phyloP scores from a whole-genome alignment of 208 protist species.

The Entamoeba nuttalli region DNA sequence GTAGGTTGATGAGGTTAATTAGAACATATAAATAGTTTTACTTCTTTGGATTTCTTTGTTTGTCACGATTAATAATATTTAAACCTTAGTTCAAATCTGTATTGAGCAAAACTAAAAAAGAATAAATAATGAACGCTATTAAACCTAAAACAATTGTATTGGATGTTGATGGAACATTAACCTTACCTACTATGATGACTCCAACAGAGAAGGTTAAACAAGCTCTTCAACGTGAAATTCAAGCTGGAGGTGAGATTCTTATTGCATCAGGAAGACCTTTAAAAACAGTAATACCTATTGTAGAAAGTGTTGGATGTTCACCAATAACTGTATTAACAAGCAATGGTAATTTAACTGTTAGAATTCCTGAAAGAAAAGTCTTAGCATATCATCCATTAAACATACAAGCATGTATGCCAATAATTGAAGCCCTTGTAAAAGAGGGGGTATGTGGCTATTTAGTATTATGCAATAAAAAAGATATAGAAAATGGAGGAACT shows the following conservation, averaged over 20 bases:
- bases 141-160: neutral
- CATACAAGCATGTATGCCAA: neutral
- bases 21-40: too few relatives aligned
- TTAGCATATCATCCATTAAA: neutral
- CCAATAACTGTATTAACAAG: neutral
- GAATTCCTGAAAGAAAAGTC: neutral
- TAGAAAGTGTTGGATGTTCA: neutral
- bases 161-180: neutral
- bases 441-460: neutral
- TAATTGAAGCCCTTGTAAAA: neutral
- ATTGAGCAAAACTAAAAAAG: too few relatives aligned
- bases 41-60: too few relatives aligned
- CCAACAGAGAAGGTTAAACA: neutral
- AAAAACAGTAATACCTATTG: neutral
- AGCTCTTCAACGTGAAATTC: neutral
- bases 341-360: neutral
- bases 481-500: neutral
- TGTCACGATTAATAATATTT: too few relatives aligned
- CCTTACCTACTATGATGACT: neutral
- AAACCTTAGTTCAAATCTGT: too few relatives aligned
- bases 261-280: neutral
- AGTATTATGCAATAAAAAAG: neutral
- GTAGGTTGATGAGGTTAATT: too few relatives aligned
- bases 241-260: neutral
- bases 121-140: too few relatives aligned